Percentiles rank a stretch among this genome's conserved stretches.
Evolutionary conservation across 805 yeast species (phyloP).

Genomic region (Cyberlindnera subsufficiens): DNA sequence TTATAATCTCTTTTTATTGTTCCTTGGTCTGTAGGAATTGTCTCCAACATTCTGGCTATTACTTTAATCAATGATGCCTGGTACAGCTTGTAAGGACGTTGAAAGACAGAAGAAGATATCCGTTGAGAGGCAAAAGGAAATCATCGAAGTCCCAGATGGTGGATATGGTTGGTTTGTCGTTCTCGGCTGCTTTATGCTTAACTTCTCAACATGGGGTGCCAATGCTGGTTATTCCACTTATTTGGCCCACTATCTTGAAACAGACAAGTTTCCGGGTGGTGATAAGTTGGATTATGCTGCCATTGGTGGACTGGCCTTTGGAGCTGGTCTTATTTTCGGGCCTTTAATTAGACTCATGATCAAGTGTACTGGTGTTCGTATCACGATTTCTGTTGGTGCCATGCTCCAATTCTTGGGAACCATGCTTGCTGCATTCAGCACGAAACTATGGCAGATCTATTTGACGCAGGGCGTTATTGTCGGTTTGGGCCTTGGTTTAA

Average conservation of each 20-base stretch:
- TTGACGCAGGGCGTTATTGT: slow-evolving; percentile 62
- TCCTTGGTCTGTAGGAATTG: no score
- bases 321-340: slow-evolving; percentile 48
- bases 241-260: slow-evolving; percentile 49
- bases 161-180: slow-evolving; percentile 25
- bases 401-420: slow-evolving; percentile 47
- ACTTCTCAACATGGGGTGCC: slow-evolving; percentile 24
- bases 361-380: slow-evolving; percentile 32
- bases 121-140: neutral
- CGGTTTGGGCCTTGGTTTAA: slow-evolving; percentile 46
- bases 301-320: slow-evolving; percentile 62
- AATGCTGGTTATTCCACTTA: slow-evolving; percentile 47
- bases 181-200: slow-evolving; percentile 17
- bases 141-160: slow-evolving; percentile 23
- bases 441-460: slow-evolving; percentile 57
- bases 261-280: slow-evolving; percentile 45
- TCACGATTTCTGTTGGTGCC: slow-evolving; percentile 43
- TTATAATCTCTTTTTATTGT: no score
- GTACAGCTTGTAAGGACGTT: no score
- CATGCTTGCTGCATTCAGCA: slow-evolving; percentile 55
- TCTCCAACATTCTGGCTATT: no score
- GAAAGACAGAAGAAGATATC: no score
- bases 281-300: slow-evolving; percentile 55
- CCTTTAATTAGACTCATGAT: slow-evolving; percentile 38
- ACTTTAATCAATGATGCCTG: no score